Evolutionary conservation across 179 eudicot genomes (phyloP), one percentile per base, ranked within the genome.

Genomic region (Spergularia azorica): DNA sequence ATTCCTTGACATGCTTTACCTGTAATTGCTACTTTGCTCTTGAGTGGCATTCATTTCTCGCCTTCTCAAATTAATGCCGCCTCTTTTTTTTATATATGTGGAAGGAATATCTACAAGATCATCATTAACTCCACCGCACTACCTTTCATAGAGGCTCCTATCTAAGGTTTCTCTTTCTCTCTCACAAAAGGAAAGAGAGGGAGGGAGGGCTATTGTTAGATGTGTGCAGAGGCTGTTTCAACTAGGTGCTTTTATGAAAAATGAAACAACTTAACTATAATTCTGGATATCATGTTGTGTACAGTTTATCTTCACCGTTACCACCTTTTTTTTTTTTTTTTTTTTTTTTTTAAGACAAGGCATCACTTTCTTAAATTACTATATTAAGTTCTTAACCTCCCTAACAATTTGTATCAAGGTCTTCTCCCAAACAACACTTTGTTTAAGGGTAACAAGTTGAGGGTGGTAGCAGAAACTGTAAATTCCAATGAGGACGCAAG

Each of bases 11-110:
- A n/a, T 39, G 16, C 12, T 39, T 11, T 26, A 66, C 52, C 54
- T 66, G 54, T 16, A 41, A 39, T 41, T 66, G 12, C 41, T 65
- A 51, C 20, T 65, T 65, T 60, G 63, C 63, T 60, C 62, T 17
- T 8, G 32, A 60, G 63, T 60, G 36, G 32, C 20, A 60, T 4
- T 60, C 9, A 2, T 17, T 60, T 60, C 20, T 60, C 20, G 63
- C 3, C 63, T 9, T 60, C 20, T 60, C 16, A 60, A 17, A 13
- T 7, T 16, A 58, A 58, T n/a, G 62, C 5, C 13, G 4, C 14
- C 6, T 58, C 62, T 15, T 6, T 58, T 16, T 5, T 58, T 56
- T 58, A 9, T 5, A 58, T 17, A 21, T 60, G 63, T 17, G 20
- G 63, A 17, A 60, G 20, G 20, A 17, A 17, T 17, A 32, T 18